Percentiles rank a stretch among this genome's conserved stretches.
Conservation (phyloP, 148 eudicot species). For the Dysphania ambrosioides region DNA sequence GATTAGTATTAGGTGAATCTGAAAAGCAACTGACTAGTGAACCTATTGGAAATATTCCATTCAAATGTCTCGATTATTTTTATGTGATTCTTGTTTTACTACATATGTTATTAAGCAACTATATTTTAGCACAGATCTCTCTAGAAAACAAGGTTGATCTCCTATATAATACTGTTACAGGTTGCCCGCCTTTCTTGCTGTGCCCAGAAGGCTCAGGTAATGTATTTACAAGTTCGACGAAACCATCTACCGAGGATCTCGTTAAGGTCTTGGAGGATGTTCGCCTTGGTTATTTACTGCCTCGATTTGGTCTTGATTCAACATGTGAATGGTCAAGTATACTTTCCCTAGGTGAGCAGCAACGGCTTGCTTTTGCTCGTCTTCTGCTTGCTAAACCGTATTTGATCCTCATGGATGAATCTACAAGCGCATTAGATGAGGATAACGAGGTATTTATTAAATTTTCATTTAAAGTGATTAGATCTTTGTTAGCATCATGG, state of each 20-base stretch:
- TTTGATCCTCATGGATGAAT: constrained; percentile 84
- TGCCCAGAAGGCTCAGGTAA: constrained; percentile 24
- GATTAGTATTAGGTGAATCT: too few species aligned
- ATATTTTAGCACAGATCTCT: too few species aligned
- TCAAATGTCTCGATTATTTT: neutral
- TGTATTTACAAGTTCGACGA: constrained; percentile 33
- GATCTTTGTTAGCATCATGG: neutral
- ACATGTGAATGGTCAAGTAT: constrained; percentile 86
- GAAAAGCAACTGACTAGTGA: too few species aligned
- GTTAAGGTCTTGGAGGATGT: constrained; percentile 75
- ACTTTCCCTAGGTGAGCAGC: constrained; percentile 96
- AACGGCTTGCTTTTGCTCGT: constrained; percentile 95
- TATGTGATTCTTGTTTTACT: neutral
- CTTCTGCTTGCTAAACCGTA: constrained; percentile 76
- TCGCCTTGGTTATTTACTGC: constrained; percentile 64
- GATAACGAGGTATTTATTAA: constrained; percentile 70
- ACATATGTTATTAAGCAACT: too few species aligned
- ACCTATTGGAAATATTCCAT: too few species aligned
- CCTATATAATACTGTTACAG: constrained; percentile 29
- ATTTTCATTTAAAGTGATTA: neutral
- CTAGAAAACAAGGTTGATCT: neutral
- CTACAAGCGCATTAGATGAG: constrained; percentile 98
- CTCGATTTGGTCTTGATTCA: constrained; percentile 74
- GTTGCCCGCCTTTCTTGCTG: constrained; percentile 54
- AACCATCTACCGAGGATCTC: constrained; percentile 71